Conservation (phyloP, 306 rosid genomes). For the Ochetophila trinervis region DNA sequence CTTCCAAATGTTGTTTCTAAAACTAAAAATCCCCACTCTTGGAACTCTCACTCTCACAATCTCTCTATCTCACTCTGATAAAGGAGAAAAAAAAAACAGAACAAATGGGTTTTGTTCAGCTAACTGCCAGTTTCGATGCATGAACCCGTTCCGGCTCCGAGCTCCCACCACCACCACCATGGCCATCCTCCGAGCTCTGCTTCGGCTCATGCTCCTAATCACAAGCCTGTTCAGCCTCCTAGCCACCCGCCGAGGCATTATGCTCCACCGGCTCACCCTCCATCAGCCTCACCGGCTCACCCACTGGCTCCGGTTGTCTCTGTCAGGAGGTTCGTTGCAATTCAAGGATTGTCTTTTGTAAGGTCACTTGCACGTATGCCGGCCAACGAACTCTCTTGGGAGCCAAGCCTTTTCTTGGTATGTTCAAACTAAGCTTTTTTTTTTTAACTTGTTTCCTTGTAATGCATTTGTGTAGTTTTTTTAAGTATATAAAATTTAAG, state of each 20-base stretch:
- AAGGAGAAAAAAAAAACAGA: neutral
- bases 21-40: slow-evolving; percentile 27
- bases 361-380: slow-evolving; percentile 59
- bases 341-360: slow-evolving; percentile 83
- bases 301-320: slow-evolving; percentile 26
- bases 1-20: too few relatives aligned
- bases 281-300: slow-evolving; percentile 1
- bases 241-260: slow-evolving; percentile 13
- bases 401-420: slow-evolving; percentile 60
- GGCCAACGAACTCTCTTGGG: slow-evolving; percentile 55
- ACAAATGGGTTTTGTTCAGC: slow-evolving; percentile 23
- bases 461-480: too few relatives aligned
- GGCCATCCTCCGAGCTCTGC: slow-evolving; percentile 8
- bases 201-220: slow-evolving; percentile 24
- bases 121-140: neutral
- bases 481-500: too few relatives aligned
- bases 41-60: neutral
- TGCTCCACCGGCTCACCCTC: slow-evolving; percentile 33
- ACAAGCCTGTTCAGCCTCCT: slow-evolving; percentile 18
- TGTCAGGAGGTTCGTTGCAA: slow-evolving; percentile 57
- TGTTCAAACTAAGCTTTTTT: too few relatives aligned
- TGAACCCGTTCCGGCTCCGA: slow-evolving; percentile 21
- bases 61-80: neutral
- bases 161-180: slow-evolving; percentile 3
- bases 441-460: too few relatives aligned